Base-by-base conservation (phyloP, 2,329 filamentous ascomycete genomes). In the Clonostachys byssicola region DNA sequence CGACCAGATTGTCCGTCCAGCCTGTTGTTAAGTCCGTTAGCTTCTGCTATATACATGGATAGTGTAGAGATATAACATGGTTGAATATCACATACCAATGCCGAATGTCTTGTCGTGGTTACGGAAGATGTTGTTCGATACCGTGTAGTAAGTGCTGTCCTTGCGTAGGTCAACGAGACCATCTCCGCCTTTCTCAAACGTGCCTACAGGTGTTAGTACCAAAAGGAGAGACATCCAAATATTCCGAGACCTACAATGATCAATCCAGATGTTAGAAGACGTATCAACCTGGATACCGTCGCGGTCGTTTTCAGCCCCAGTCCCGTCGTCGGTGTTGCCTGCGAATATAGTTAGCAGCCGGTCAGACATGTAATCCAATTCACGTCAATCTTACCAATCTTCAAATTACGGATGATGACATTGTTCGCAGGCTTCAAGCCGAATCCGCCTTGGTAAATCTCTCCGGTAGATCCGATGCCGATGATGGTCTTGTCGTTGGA, bases 351-450 rank as follows among this genome's bases (percentile, higher is more conserved):
- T 30, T 9, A 30, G 23, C 8, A 23, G 34, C 16, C 44, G 35
- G 18, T 43, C 46, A 5, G 40, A 49, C 34, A 47, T 46, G 20
- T 46, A 46, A 14, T 18, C n/a, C 18, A 61, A 18, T 65, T 60
- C 20, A 69, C 64, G 8, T 76, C 70, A 48, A 34, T 43, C 17
- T 38, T 39, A 46, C 44, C 34, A 5, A 56, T 51, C 23, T 47
- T 54, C 9, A 56, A 36, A 42, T 56, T 56, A 6, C 54, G 44
- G 17, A 56, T 55, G n/a, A 56, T 52, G 35, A 56, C 48, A 34
- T 56, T 56, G 12, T 42, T 49, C 7, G 39, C 48, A 3, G 49
- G 46, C 18, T 50, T 49, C 16, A 56, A 12, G 2, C 51, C 45
- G 33, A 56, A 42, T 4, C 53, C 54, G 6, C 53, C 53, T 45